Evolutionary conservation across 225 moss, liverwort and hornwort genomes (phyloP).

Genomic region (Marchantia polymorpha): DNA sequence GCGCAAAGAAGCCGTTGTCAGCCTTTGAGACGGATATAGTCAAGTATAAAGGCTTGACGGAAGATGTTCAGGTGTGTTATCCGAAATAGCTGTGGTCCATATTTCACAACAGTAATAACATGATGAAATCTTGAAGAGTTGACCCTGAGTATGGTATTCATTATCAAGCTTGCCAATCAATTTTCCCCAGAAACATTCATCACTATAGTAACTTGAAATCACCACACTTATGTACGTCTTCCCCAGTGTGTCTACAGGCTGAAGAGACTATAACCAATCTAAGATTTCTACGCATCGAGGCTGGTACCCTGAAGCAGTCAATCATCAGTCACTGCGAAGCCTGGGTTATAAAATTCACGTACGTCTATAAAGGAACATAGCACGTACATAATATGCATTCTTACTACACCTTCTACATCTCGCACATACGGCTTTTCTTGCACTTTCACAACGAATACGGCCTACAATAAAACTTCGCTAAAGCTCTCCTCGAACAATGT

Average conservation of each 20-base stretch:
- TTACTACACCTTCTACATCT: too few relatives aligned
- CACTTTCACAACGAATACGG: too few relatives aligned
- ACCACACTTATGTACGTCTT: too few relatives aligned
- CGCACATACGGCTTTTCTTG: too few relatives aligned
- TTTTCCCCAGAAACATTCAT: background rate
- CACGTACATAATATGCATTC: too few relatives aligned
- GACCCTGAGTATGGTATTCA: background rate
- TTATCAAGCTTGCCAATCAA: background rate
- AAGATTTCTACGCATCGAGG: conserved; percentile 61
- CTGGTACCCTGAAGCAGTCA: conserved; percentile 66
- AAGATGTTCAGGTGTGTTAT: conserved; percentile 56
- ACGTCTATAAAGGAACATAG: background rate
- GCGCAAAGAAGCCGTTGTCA: conserved; percentile 70
- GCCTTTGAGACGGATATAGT: conserved; percentile 72
- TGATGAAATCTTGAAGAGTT: background rate
- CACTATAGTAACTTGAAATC: background rate
- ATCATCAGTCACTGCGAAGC: conserved; percentile 72
- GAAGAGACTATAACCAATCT: conserved; percentile 74
- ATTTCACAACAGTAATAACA: background rate
- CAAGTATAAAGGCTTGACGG: conserved; percentile 65
- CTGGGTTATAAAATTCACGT: conserved; percentile 79
- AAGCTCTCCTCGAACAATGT: too few relatives aligned
- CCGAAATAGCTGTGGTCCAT: background rate
- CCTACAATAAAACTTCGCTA: too few relatives aligned
- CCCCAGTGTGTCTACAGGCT: conserved; percentile 33